Conservation (phyloP, 148 eudicot genomes). For the Linanthus parryae region DNA sequence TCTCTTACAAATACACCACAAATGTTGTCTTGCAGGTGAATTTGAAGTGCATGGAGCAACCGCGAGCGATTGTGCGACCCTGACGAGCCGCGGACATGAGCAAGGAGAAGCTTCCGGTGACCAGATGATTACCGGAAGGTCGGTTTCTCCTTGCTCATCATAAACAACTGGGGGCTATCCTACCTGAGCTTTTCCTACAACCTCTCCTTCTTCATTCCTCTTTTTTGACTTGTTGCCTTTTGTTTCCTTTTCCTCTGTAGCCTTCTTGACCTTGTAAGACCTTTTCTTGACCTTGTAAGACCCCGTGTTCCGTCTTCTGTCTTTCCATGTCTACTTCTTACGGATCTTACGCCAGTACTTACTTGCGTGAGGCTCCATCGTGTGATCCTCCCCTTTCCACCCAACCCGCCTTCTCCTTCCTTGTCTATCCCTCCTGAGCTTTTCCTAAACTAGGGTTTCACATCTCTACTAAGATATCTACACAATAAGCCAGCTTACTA, state of each 20-base stretch:
- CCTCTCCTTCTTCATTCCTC: constrained; percentile 1
- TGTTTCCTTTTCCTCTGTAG: constrained; percentile 6
- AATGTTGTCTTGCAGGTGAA: constrained; percentile 1
- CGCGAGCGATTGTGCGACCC: no score
- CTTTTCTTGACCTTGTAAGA: constrained; percentile 78
- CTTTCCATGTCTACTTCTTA: background rate
- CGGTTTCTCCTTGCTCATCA: constrained; percentile 16
- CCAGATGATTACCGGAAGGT: background rate
- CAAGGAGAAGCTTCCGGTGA: background rate
- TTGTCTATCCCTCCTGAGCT: constrained; percentile 76
- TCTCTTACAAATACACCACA: background rate
- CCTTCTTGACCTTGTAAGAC: constrained; percentile 74
- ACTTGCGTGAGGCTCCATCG: constrained; percentile 7
- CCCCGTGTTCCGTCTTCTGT: constrained; percentile 5
- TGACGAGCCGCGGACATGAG: no score
- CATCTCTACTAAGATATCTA: background rate
- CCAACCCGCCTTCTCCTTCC: constrained; percentile 45
- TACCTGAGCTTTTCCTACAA: constrained; percentile 43
- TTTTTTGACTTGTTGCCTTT: constrained; percentile 44
- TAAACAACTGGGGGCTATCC: constrained; percentile 55
- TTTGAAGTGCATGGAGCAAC: background rate
- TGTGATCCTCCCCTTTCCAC: constrained; percentile 11
- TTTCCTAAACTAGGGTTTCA: constrained; percentile 1
- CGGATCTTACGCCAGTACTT: constrained; percentile 8
- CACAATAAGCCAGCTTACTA: background rate